Conservation (phyloP, 768 basidiomycete genomes). For the Gyrodon lividus region DNA sequence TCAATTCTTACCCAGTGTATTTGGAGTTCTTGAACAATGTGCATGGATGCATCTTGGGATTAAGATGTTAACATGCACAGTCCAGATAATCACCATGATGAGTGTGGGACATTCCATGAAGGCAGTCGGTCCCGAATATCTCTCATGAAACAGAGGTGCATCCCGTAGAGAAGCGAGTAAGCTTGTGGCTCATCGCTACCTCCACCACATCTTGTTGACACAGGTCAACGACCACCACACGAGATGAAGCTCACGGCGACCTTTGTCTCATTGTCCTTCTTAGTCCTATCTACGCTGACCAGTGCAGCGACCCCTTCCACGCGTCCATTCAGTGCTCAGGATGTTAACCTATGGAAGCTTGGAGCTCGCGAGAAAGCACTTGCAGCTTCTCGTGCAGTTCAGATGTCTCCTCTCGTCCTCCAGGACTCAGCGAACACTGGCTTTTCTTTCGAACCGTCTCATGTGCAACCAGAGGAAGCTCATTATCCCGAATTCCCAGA, state of each 20-base stretch:
- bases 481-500: slow-evolving; percentile 45
- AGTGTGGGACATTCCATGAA: background rate
- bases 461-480: slow-evolving; percentile 7
- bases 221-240: background rate
- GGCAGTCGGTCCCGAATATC: background rate
- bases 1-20: no score
- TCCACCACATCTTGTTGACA: background rate
- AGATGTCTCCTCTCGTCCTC: slow-evolving; percentile 20
- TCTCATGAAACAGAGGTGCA: background rate
- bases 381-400: slow-evolving; percentile 9
- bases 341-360: slow-evolving; percentile 65
- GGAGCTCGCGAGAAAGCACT: slow-evolving; percentile 23
- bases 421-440: slow-evolving; percentile 16
- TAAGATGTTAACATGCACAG: no score
- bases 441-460: slow-evolving; percentile 6
- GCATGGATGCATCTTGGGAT: no score
- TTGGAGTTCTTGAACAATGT: no score
- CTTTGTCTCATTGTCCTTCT: slow-evolving; percentile 10
- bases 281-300: slow-evolving; percentile 10
- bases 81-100: no score
- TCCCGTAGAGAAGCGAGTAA: background rate
- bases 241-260: slow-evolving; percentile 17
- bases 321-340: slow-evolving; percentile 48
- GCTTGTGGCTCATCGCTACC: background rate
- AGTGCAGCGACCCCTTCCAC: slow-evolving; percentile 9